Percentiles rank a stretch among this genome's conserved stretches.
Evolutionary conservation across 306 rosid species (phyloP).

Genomic region (Neltuma alba): DNA sequence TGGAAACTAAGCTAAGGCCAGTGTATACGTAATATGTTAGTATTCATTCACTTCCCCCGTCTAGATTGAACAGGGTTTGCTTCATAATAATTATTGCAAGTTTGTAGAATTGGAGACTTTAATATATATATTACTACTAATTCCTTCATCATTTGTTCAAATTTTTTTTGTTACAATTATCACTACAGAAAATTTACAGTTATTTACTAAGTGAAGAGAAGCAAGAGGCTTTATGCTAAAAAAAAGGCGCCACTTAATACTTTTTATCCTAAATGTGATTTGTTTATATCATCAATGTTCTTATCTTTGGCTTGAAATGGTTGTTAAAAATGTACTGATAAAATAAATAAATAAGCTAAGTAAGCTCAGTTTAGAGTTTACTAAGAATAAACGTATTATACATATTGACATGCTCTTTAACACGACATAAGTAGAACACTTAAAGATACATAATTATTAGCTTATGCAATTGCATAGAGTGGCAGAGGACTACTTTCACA

Average conservation of each 20-base stretch:
- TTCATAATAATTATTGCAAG: not conserved
- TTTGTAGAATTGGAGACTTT: not conserved
- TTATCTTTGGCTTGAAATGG: not conserved
- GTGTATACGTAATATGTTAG: not conserved
- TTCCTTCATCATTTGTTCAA: not conserved
- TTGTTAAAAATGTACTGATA: too few relatives aligned
- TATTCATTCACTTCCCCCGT: not conserved
- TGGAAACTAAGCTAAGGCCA: slow-evolving; percentile 5
- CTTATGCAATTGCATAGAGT: not conserved
- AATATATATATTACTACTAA: not conserved
- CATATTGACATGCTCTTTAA: not conserved
- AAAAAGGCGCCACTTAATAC: not conserved
- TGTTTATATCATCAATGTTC: not conserved
- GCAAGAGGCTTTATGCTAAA: not conserved
- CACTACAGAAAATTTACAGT: not conserved
- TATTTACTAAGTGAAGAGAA: not conserved
- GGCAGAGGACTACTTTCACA: not conserved
- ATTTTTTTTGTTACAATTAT: too few relatives aligned
- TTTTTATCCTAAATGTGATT: not conserved
- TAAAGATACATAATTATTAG: not conserved
- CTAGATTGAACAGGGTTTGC: slow-evolving; percentile 8
- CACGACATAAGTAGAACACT: not conserved
- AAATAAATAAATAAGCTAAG: not conserved
- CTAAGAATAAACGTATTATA: not conserved
- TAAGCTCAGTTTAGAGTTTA: not conserved